Evolutionary conservation across 257 asterid genomes (phyloP), one percentile per base, ranked within the genome.

Genomic region (Nicotiana undulata): DNA sequence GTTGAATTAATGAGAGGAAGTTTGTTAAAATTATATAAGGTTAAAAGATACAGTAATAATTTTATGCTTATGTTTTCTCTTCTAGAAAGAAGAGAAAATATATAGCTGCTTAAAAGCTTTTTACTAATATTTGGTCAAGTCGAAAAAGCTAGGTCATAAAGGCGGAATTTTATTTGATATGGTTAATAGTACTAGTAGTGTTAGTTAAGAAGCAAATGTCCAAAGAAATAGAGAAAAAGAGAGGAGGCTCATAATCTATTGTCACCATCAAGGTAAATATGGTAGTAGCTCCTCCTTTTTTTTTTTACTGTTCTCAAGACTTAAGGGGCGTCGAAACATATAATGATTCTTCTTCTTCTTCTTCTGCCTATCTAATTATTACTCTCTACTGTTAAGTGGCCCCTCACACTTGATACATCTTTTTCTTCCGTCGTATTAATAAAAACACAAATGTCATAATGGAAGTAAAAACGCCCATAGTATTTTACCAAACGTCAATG

Each of bases 271-370:
- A 17, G 2, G 40, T 12, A 34, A 58, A 74, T 28, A 37, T 8
- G 17, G 76, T n/a, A 40, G 10, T n/a, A n/a, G n/a, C n/a, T n/a
- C n/a, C 13, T 32, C 28, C 6, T 18, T 2, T 10, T 5, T 22
- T 8, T 44, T 40, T 59, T 40, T 6, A 17, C n/a, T 18, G 44
- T 51, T 28, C 4, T 49, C 17, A 31, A 31, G 18, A 37, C 9
- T 40, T 18, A 5, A 17, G 4, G 53, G 68, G 84, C 84, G 79
- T 82, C 79, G 81, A 80, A 82, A 80, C 20, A 7, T 22, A 67
- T 51, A 66, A 76, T 82, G 75, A 80, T 77, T 20, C 55, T 32
- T 37, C 55, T 32, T 37, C 1, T 40, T 40, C 49, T 3, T 37
- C 44, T 11, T 80, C 53, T 82, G n/a, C 46, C 49, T 5, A 79